Conservation (phyloP, 495 filamentous ascomycete species). For the Diplogelasinospora grovesii region DNA sequence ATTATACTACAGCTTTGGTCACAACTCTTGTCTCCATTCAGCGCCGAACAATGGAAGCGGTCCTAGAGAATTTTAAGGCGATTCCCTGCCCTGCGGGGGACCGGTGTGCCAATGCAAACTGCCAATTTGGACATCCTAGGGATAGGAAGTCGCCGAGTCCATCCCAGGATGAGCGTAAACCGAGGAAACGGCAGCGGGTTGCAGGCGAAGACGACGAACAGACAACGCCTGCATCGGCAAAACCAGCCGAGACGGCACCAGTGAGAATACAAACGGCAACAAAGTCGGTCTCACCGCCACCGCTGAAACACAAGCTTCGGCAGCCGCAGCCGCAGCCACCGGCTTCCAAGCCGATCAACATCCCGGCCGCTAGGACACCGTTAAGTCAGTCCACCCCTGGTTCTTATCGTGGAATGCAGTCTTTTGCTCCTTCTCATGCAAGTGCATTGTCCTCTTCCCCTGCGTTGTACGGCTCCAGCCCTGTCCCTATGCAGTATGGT, state of each 20-base stretch:
- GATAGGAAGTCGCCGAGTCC: constrained; percentile 13
- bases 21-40: background rate
- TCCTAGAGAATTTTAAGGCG: constrained; percentile 57
- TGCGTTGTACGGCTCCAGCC: too few relatives aligned
- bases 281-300: constrained; percentile 27
- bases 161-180: background rate
- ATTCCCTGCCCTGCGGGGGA: constrained; percentile 59
- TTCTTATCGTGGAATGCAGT: too few relatives aligned
- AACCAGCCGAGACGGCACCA: background rate
- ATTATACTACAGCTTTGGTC: background rate
- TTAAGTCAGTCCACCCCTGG: too few relatives aligned
- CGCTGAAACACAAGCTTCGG: constrained; percentile 23
- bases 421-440: too few relatives aligned
- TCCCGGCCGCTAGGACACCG: too few relatives aligned
- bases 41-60: constrained; percentile 52
- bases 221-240: too few relatives aligned
- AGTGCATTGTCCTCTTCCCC: too few relatives aligned
- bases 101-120: constrained; percentile 31
- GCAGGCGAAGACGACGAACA: too few relatives aligned
- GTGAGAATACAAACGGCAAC: constrained; percentile 6
- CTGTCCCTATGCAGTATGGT: too few relatives aligned
- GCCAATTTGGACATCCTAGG: constrained; percentile 37
- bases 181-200: too few relatives aligned
- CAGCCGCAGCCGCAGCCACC: background rate
- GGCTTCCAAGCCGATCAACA: background rate